Conservation (phyloP, 495 filamentous ascomycete species). For the Extremus antarcticus region DNA sequence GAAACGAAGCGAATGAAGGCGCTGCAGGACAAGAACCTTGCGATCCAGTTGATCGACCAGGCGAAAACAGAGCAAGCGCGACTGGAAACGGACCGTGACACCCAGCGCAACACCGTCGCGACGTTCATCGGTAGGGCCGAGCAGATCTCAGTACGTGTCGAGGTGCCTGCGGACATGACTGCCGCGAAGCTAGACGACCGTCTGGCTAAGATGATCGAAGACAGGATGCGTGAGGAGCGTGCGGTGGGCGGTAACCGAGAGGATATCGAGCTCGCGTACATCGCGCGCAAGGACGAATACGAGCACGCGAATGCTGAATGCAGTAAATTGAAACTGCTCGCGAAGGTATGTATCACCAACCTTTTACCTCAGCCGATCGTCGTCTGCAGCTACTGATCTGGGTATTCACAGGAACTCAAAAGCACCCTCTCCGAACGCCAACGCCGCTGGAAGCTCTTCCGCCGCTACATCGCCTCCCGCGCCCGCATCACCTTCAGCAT, state of each 20-base stretch:
- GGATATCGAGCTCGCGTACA: conserved; percentile 46
- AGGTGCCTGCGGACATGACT: conserved; percentile 60
- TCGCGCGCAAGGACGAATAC: conserved; percentile 34
- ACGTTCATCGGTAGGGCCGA: conserved; percentile 49
- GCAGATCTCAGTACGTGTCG: conserved; percentile 44
- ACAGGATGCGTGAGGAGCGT: conserved; percentile 40
- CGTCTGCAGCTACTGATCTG: too few species aligned
- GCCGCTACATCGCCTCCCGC: conserved; percentile 67
- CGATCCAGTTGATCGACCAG: conserved; percentile 41
- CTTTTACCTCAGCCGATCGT: too few species aligned
- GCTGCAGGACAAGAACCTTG: conserved; percentile 56
- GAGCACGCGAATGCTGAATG: conserved; percentile 37
- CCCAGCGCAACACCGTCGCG: conserved; percentile 35
- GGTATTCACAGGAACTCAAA: conserved; percentile 40
- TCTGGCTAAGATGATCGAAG: conserved; percentile 45
- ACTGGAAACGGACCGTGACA: conserved; percentile 38
- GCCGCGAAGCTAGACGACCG: conserved; percentile 50
- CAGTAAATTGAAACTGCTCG: conserved; percentile 41
- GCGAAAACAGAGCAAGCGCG: conserved; percentile 37
- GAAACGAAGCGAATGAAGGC: conserved; percentile 41
- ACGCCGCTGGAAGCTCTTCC: conserved; percentile 69
- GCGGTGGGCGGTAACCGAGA: conserved; percentile 54
- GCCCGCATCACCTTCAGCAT: conserved; percentile 80
- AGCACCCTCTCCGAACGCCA: conserved; percentile 57
- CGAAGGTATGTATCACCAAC: conserved; percentile 33